phyloP scores from a whole-genome alignment of 495 filamentous ascomycete species.

The Xylaria sp. region DNA sequence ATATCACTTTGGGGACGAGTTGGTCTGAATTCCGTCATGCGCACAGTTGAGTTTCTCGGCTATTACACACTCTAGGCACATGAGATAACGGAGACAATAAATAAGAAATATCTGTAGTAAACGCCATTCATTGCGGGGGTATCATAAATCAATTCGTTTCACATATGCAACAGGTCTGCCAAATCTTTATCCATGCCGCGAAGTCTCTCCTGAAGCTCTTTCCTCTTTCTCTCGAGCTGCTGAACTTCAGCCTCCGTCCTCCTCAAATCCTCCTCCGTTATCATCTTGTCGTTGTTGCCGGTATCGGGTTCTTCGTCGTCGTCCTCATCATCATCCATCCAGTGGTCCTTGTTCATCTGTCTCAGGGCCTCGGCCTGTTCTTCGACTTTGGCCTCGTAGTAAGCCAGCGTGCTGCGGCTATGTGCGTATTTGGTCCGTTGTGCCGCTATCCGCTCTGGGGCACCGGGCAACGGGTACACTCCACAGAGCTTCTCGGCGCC shows the following conservation, averaged over 20 bases:
- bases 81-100: not conserved
- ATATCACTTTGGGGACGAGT: not conserved
- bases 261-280: conserved; percentile 79
- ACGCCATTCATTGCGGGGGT: conserved; percentile 19
- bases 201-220: conserved; percentile 76
- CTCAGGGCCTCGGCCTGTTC: conserved; percentile 78
- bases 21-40: not conserved
- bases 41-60: not conserved
- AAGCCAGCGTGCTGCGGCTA: conserved; percentile 74
- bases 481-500: conserved; percentile 90
- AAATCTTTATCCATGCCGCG: conserved; percentile 83
- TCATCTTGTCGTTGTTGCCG: conserved; percentile 48
- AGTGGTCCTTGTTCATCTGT: conserved; percentile 68
- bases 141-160: conserved; percentile 26
- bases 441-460: conserved; percentile 75
- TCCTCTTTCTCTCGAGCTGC: conserved; percentile 79
- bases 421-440: conserved; percentile 75
- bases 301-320: conserved; percentile 50
- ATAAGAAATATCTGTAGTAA: not conserved
- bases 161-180: conserved; percentile 63
- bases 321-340: conserved; percentile 55
- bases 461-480: conserved; percentile 87
- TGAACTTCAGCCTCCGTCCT: conserved; percentile 80
- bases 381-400: conserved; percentile 80
- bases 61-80: not conserved